phyloP scores from a whole-genome alignment of 495 filamentous ascomycete species.

The Penicillium paxilli region DNA sequence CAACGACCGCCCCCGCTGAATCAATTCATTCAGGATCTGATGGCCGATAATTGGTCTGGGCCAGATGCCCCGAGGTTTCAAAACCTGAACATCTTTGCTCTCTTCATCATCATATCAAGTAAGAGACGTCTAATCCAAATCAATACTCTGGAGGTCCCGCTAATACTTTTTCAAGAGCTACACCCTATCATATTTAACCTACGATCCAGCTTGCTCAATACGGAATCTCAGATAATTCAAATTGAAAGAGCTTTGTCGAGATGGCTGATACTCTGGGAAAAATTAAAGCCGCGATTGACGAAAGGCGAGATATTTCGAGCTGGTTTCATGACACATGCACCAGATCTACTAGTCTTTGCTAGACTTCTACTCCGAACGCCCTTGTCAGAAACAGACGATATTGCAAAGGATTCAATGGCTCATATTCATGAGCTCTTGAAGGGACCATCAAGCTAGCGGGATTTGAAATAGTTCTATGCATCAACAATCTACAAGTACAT shows the following conservation, averaged over 20 bases:
- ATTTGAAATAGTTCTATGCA: too few relatives aligned
- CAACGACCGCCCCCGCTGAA: conserved; percentile 7
- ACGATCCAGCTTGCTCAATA: conserved; percentile 1
- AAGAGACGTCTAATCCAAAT: background rate
- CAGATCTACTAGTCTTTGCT: conserved; percentile 14
- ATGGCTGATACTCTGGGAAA: conserved; percentile 13
- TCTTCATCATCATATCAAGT: conserved; percentile 14
- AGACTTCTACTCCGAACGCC: conserved; percentile 8
- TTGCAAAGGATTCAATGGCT: conserved; percentile 15
- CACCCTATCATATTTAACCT: conserved; percentile 11
- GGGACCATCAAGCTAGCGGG: background rate
- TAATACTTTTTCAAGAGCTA: conserved; percentile 11
- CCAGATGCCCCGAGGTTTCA: background rate
- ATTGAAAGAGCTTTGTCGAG: conserved; percentile 10
- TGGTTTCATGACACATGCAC: conserved; percentile 15
- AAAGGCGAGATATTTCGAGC: conserved; percentile 13
- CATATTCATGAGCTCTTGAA: conserved; percentile 14
- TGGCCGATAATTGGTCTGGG: conserved; percentile 11
- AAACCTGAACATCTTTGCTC: conserved; percentile 10
- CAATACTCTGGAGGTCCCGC: too few relatives aligned
- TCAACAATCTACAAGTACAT: too few relatives aligned
- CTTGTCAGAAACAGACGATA: conserved; percentile 8
- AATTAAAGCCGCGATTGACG: conserved; percentile 1
- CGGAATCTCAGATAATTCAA: background rate
- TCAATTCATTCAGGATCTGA: conserved; percentile 6